Evolutionary conservation across 768 basidiomycete species (phyloP).

Genomic region (Postia placenta): DNA sequence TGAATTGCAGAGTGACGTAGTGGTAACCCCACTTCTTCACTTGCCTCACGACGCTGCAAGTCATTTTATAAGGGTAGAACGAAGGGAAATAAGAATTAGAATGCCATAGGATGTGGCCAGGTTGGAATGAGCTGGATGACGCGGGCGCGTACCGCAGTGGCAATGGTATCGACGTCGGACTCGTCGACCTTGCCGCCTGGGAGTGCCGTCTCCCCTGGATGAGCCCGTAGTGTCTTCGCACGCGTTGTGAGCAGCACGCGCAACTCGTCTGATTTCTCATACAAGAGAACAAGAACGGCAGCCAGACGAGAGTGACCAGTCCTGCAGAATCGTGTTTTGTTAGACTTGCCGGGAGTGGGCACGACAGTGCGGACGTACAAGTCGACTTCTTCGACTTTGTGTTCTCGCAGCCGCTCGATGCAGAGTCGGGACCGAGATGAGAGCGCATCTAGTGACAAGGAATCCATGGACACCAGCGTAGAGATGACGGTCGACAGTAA

Average conservation of each 20-base stretch:
- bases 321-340: conserved; percentile 16
- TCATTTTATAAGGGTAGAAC: not conserved
- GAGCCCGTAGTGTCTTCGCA: conserved; percentile 65
- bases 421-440: conserved; percentile 18
- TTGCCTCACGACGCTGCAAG: conserved; percentile 72
- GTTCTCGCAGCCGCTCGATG: conserved; percentile 35
- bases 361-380: conserved; percentile 47
- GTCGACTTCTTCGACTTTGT: conserved; percentile 33
- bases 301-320: conserved; percentile 45
- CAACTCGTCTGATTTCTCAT: conserved; percentile 59
- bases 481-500: not conserved
- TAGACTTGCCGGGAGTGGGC: not conserved
- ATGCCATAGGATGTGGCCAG: too few species aligned
- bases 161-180: conserved; percentile 51
- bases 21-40: conserved; percentile 78
- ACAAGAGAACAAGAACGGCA: conserved; percentile 77
- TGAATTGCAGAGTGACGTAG: conserved; percentile 49
- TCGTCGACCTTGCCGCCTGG: conserved; percentile 79
- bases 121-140: too few species aligned
- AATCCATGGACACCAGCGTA: too few species aligned
- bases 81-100: too few species aligned
- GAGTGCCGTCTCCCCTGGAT: conserved; percentile 77
- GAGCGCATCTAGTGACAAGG: conserved; percentile 10
- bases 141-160: conserved; percentile 63
- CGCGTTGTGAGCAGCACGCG: conserved; percentile 83